These are phyloP conservation scores for Saccharomyces paradoxus DNA, from an alignment of 805 yeast genomes.

Conservation along the genomic window DNA sequence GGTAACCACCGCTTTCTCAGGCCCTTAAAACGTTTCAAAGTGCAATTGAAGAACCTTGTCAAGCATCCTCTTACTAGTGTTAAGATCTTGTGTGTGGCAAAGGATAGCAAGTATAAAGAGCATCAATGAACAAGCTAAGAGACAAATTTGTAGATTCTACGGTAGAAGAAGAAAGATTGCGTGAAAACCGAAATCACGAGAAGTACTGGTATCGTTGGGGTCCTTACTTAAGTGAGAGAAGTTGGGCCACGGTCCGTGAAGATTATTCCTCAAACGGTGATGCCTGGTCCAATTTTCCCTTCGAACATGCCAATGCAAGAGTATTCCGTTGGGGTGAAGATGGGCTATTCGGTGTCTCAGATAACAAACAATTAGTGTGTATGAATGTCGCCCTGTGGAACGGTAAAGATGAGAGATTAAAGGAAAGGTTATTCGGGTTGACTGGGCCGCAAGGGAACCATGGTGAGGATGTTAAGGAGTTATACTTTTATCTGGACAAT, in stretches of 20 bases:
- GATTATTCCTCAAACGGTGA: slow-evolving; percentile 81
- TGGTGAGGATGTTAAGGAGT: slow-evolving; percentile 89
- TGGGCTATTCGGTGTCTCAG: slow-evolving; percentile 85
- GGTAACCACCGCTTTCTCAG: background rate
- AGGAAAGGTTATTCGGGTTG: slow-evolving; percentile 80
- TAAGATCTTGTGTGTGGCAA: background rate
- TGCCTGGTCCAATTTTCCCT: slow-evolving; percentile 86
- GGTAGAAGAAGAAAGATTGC: slow-evolving; percentile 32
- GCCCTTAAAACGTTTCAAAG: background rate
- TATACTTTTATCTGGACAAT: slow-evolving; percentile 79
- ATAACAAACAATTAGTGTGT: slow-evolving; percentile 70
- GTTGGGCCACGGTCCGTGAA: slow-evolving; percentile 82
- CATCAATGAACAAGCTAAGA: slow-evolving; percentile 15
- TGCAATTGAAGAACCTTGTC: background rate
- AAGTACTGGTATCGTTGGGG: slow-evolving; percentile 88
- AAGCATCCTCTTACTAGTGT: background rate
- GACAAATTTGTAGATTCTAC: slow-evolving; percentile 21
- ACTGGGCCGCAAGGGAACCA: slow-evolving; percentile 93
- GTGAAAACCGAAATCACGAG: slow-evolving; percentile 28
- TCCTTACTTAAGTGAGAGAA: slow-evolving; percentile 79
- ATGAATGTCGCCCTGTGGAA: slow-evolving; percentile 83
- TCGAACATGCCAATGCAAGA: slow-evolving; percentile 73
- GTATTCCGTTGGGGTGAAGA: slow-evolving; percentile 94
- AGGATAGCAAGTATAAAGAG: background rate
- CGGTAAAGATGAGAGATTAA: slow-evolving; percentile 74